Conservation (phyloP, 192 early-diverging fungal genomes). For the Rhizophagus prolifer region DNA sequence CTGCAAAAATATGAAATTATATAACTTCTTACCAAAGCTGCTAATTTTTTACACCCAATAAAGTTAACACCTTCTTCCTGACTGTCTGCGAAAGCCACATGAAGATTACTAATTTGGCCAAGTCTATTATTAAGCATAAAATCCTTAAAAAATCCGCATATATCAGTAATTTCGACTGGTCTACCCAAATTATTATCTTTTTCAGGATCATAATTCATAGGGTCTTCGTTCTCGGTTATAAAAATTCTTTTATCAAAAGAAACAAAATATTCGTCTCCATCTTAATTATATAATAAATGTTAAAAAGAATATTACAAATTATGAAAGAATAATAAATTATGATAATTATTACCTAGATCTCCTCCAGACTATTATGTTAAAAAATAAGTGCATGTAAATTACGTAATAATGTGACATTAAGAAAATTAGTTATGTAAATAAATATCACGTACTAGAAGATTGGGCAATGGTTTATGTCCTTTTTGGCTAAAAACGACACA, state of each 20-base stretch:
- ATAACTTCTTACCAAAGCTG: conserved; percentile 41
- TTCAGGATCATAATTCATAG: conserved; percentile 52
- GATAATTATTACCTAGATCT: conserved; percentile 3
- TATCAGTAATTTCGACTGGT: conserved; percentile 48
- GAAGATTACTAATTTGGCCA: conserved; percentile 65
- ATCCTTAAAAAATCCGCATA: conserved; percentile 62
- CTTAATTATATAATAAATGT: background rate
- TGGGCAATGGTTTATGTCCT: conserved; percentile 65
- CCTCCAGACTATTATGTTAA: background rate
- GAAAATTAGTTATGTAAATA: conserved; percentile 66
- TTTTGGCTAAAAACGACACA: conserved; percentile 73
- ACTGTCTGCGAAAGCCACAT: conserved; percentile 61
- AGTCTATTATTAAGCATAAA: conserved; percentile 64
- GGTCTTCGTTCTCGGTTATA: conserved; percentile 32
- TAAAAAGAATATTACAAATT: background rate
- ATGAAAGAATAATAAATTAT: background rate
- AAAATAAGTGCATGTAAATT: background rate
- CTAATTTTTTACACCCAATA: conserved; percentile 55
- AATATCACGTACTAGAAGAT: conserved; percentile 71
- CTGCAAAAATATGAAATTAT: background rate
- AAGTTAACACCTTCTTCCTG: conserved; percentile 42
- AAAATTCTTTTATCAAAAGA: conserved; percentile 53
- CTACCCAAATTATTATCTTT: conserved; percentile 28
- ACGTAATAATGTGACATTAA: background rate
- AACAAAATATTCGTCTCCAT: conserved; percentile 29